These are phyloP conservation scores for Handroanthus guayacan DNA, from an alignment of 257 asterid genomes.

Conservation along the genomic window DNA sequence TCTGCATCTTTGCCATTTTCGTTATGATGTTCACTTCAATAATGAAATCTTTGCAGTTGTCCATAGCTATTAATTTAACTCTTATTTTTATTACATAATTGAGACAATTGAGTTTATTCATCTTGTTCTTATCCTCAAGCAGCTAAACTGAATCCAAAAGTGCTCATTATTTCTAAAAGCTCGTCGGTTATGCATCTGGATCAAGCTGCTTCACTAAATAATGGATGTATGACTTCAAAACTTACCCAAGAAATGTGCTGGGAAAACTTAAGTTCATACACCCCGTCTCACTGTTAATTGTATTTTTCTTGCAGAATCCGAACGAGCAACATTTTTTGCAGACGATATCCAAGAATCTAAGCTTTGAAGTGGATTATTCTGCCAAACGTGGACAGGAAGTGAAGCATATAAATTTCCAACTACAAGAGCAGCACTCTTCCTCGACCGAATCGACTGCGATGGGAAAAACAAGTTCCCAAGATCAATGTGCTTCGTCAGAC, in stretches of 20 bases:
- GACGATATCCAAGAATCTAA: slow-evolving; percentile 37
- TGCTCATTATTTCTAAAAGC: slow-evolving; percentile 14
- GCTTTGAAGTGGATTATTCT: slow-evolving; percentile 44
- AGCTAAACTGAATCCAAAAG: slow-evolving; percentile 33
- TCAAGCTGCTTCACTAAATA: slow-evolving; percentile 42
- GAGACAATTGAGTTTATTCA: slow-evolving; percentile 13
- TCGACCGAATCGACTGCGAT: slow-evolving; percentile 54
- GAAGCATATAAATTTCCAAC: slow-evolving; percentile 49
- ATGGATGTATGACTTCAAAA: slow-evolving; percentile 48
- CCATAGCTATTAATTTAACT: not conserved
- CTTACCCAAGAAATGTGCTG: slow-evolving; percentile 33
- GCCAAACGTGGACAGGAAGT: slow-evolving; percentile 42
- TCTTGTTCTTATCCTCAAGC: slow-evolving; percentile 23
- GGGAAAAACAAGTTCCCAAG: slow-evolving; percentile 64
- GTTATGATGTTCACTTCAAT: not conserved
- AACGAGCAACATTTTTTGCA: slow-evolving; percentile 41
- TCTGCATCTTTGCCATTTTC: not conserved
- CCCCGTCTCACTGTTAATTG: slow-evolving; percentile 32
- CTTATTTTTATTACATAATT: not conserved
- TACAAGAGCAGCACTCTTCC: slow-evolving; percentile 50
- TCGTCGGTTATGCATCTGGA: slow-evolving; percentile 38
- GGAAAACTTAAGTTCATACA: not conserved
- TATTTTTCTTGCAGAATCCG: slow-evolving; percentile 41
- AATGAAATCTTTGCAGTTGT: not conserved
- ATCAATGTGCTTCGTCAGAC: slow-evolving; percentile 71